A percentile compares a stretch with the other conserved stretches of the same genome.
Evolutionary conservation across 768 basidiomycete genomes (phyloP).

Genomic region (Obba rivulosa): DNA sequence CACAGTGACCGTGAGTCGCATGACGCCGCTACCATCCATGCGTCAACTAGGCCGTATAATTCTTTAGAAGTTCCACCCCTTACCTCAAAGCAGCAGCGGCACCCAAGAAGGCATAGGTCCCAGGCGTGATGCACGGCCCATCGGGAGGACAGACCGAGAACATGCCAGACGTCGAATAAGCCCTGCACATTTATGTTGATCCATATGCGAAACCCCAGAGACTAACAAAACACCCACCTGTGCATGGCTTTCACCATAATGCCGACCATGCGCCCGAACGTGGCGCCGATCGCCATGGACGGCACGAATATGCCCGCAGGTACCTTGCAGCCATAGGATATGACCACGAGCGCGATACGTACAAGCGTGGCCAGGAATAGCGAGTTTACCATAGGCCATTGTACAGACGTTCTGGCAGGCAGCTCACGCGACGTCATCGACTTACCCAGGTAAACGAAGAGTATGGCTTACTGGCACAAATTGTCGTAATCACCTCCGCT

Average conservation of each 20-base stretch:
- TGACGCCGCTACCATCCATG: slow-evolving; percentile 66
- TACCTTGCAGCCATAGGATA: slow-evolving; percentile 95
- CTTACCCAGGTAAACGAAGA: no score
- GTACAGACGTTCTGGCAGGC: slow-evolving; percentile 63
- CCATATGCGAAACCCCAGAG: not conserved
- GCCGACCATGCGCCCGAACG: slow-evolving; percentile 95
- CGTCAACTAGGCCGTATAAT: not conserved
- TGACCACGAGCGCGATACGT: slow-evolving; percentile 77
- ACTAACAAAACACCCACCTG: slow-evolving; percentile 38
- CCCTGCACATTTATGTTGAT: no score
- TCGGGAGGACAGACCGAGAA: slow-evolving; percentile 90
- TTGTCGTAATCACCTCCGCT: slow-evolving; percentile 88
- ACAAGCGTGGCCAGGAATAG: slow-evolving; percentile 88
- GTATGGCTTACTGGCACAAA: slow-evolving; percentile 86
- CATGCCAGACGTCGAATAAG: slow-evolving; percentile 78
- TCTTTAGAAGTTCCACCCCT: slow-evolving; percentile 11
- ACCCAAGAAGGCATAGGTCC: slow-evolving; percentile 95
- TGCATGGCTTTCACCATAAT: slow-evolving; percentile 94
- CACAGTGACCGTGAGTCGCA: slow-evolving; percentile 95
- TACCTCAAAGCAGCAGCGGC: slow-evolving; percentile 94
- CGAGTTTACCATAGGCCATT: slow-evolving; percentile 95
- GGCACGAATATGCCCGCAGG: slow-evolving; percentile 98
- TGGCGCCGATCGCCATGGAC: slow-evolving; percentile 97
- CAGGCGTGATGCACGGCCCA: slow-evolving; percentile 95
- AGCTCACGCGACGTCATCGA: no score